phyloP scores from a whole-genome alignment of 164 flowering plant species.

The Brasenia schreberi region DNA sequence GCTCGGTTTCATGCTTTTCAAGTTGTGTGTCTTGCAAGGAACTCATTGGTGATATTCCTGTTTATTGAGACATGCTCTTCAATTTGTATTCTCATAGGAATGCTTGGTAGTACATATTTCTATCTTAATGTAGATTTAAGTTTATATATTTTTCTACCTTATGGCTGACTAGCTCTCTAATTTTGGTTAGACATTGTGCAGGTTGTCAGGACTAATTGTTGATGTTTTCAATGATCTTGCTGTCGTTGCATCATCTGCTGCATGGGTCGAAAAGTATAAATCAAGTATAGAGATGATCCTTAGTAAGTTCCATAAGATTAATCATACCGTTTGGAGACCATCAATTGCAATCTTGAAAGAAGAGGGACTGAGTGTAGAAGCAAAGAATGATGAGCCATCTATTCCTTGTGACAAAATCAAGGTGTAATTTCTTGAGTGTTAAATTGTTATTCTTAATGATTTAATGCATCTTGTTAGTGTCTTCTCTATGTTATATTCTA shows the following conservation, averaged over 20 bases:
- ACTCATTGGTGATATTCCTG: no score
- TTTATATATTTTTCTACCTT: neutral
- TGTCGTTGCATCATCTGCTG: conserved; percentile 94
- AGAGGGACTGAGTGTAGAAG: conserved; percentile 62
- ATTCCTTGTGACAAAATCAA: conserved; percentile 34
- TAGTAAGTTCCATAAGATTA: conserved; percentile 31
- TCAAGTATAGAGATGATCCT: conserved; percentile 48
- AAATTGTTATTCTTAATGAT: no score
- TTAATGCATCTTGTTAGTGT: no score
- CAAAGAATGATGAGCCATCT: conserved; percentile 18
- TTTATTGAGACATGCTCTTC: no score
- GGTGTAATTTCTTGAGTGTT: no score
- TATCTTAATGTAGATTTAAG: neutral
- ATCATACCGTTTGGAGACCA: conserved; percentile 69
- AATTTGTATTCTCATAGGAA: no score
- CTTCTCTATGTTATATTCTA: no score
- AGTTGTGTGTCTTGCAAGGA: no score
- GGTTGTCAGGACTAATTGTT: conserved; percentile 85
- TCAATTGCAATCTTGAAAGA: conserved; percentile 77
- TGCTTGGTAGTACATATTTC: no score
- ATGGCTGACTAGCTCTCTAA: no score
- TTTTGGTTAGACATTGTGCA: conserved; percentile 12
- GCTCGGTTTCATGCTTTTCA: no score
- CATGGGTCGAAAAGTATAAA: conserved; percentile 96
- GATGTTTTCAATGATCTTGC: conserved; percentile 88